These are phyloP conservation scores for Claviceps digitariae DNA, from an alignment of 2,329 filamentous ascomycete genomes.

Conservation along the genomic window DNA sequence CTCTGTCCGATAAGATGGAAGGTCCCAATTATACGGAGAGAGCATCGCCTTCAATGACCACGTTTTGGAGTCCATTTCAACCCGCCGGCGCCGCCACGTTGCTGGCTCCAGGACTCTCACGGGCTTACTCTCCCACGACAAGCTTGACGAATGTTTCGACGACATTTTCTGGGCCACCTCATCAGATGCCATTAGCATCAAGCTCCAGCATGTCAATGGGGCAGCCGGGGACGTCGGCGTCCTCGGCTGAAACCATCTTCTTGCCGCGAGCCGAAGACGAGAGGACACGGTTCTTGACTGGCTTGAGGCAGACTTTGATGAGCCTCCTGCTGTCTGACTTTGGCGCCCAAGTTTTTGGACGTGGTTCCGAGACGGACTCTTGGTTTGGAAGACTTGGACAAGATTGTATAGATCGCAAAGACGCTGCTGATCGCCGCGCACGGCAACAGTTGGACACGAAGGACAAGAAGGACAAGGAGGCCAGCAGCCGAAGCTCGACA, in stretches of 20 bases:
- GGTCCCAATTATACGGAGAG: conserved; percentile 58
- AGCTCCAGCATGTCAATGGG: conserved; percentile 34
- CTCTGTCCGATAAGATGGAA: conserved; percentile 53
- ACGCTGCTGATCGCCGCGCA: conserved; percentile 37
- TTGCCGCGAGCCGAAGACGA: conserved; percentile 50
- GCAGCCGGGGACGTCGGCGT: conserved; percentile 52
- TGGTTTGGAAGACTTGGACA: conserved; percentile 66
- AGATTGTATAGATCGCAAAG: conserved; percentile 49
- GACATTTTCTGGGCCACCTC: conserved; percentile 30
- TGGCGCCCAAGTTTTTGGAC: conserved; percentile 72
- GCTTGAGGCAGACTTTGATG: conserved; percentile 66
- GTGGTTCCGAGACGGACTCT: conserved; percentile 80
- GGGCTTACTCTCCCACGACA: conserved; percentile 47
- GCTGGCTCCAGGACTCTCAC: conserved; percentile 43
- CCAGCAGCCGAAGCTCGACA: conserved; percentile 26
- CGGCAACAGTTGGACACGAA: conserved; percentile 27
- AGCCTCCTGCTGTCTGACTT: conserved; percentile 82
- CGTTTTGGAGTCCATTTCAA: conserved; percentile 84
- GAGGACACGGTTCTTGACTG: conserved; percentile 64
- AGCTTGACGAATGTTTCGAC: conserved; percentile 45
- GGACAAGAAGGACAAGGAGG: conserved; percentile 28
- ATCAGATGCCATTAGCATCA: conserved; percentile 28
- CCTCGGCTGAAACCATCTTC: conserved; percentile 53
- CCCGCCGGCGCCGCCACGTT: conserved; percentile 42
- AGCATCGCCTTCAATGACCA: conserved; percentile 51